Evolutionary conservation across 768 basidiomycete species (phyloP), one percentile per base, ranked within the genome.

Genomic region (Termitomyces sp.): DNA sequence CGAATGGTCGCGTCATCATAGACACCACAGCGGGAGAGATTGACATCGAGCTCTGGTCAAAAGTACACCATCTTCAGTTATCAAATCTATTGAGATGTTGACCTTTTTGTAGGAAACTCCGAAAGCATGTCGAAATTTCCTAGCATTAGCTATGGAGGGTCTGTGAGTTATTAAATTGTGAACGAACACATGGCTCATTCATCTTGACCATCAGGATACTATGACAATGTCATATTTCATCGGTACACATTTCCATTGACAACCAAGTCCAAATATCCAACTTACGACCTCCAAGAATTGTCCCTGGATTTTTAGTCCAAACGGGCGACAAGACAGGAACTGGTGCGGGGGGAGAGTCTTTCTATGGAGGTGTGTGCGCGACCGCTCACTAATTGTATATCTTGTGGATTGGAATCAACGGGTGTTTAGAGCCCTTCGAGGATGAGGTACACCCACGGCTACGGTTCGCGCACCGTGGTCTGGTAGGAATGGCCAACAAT

Each of bases 221-320:
- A 98, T 73, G 96, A 98, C 60, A 91, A 91, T 36, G 89, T 94
- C 55, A 91, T 96, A 49, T 98, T 98, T 65, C 95, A 97, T 73
- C 84, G 95, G 90, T 91, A 67, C 24, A 72, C 47, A 6, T 12
- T 34, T 42, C 8, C 37, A 24, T 33, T 9, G 34, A 20, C 30
- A 46, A 6, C 34, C 46, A 48, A 27, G 20, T 42, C 54, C 6
- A 36, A 34, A 18, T 13, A 13, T 27, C 12, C 37, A 30, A 55
- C 13, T 24, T 27, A 45, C 15, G 48, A 31, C 48, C 57, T 34
- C 46, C 54, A 16, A 68, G 89, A n/a, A 78, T 98, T 41, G 89
- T 98, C 2, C 91, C 95, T 0, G 84, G 87, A 18, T 97, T 98
- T 71, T 84, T 98, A 46, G 90, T 97, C 0, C 97, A 98, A 70